Conservation (phyloP, 1,139 yeast genomes). For the Eremothecium sinecaudum region DNA sequence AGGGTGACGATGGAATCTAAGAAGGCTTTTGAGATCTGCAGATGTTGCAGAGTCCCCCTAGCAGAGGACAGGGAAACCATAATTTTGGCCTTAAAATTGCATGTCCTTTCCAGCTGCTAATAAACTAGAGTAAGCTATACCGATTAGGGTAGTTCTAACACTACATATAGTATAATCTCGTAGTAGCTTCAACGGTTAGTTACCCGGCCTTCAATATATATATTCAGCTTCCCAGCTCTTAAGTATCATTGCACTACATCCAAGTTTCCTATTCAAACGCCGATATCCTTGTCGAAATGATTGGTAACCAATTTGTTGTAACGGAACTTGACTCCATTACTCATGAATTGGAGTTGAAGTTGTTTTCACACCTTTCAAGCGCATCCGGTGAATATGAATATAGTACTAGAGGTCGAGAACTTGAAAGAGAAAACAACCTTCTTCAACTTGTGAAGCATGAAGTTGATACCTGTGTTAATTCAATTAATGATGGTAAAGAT, state of each 20-base stretch:
- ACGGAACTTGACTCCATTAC: conserved; percentile 2
- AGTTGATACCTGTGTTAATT: conserved; percentile 2
- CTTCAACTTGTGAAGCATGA: conserved; percentile 1
- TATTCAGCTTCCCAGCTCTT: neutral
- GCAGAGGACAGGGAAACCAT: too few species aligned
- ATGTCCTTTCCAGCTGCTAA: too few species aligned
- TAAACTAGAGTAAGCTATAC: too few species aligned
- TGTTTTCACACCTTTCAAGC: neutral
- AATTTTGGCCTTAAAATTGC: too few species aligned
- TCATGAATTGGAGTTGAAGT: conserved; percentile 2
- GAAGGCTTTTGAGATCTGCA: too few species aligned
- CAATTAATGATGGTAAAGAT: conserved; percentile 3
- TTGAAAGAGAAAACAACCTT: conserved; percentile 2
- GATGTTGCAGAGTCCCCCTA: too few species aligned
- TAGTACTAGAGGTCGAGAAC: neutral
- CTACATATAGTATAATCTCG: too few species aligned
- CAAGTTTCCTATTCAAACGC: neutral
- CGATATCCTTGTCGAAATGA: too few species aligned
- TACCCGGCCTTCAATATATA: neutral
- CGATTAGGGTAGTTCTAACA: too few species aligned
- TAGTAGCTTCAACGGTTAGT: too few species aligned
- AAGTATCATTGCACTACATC: neutral
- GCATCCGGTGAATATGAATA: neutral
- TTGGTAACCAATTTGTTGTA: conserved; percentile 1
- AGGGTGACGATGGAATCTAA: too few species aligned